Percentiles rank a stretch among this genome's conserved stretches.
Evolutionary conservation across 768 basidiomycete genomes (phyloP).

Genomic region (Trametes cubensis): DNA sequence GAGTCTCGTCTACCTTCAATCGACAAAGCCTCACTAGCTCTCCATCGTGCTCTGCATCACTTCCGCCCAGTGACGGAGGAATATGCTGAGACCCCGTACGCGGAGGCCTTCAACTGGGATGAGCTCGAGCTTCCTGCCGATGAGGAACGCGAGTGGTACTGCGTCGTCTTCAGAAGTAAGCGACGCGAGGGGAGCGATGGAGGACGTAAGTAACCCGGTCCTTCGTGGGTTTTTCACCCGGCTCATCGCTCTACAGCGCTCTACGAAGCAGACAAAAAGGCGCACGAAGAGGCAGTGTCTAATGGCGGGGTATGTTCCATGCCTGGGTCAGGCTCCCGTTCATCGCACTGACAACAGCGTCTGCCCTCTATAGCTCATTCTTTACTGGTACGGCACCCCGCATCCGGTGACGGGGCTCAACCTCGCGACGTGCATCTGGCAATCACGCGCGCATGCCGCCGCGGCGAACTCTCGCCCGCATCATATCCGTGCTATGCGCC

Average conservation of each 20-base stretch:
- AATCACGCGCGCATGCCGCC: slow-evolving; percentile 80
- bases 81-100: slow-evolving; percentile 70
- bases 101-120: slow-evolving; percentile 86
- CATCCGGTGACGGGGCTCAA: slow-evolving; percentile 76
- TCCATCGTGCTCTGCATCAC: slow-evolving; percentile 83
- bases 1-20: slow-evolving; percentile 82
- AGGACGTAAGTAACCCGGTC: slow-evolving; percentile 47
- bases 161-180: slow-evolving; percentile 85
- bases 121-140: slow-evolving; percentile 66
- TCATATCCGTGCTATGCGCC: slow-evolving; percentile 81
- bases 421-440: slow-evolving; percentile 96
- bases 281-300: slow-evolving; percentile 90
- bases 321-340: not conserved
- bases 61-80: slow-evolving; percentile 62
- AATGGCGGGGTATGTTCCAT: slow-evolving; percentile 73
- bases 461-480: slow-evolving; percentile 79
- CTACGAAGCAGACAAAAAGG: slow-evolving; percentile 83
- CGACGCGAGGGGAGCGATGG: slow-evolving; percentile 73
- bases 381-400: slow-evolving; percentile 95
- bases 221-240: not conserved
- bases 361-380: slow-evolving; percentile 56
- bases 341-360: not conserved
- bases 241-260: slow-evolving; percentile 51
- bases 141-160: slow-evolving; percentile 88
- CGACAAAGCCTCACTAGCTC: slow-evolving; percentile 78